Conservation (phyloP, 2,329 filamentous ascomycete species). For the Penicillium brevicompactum region DNA sequence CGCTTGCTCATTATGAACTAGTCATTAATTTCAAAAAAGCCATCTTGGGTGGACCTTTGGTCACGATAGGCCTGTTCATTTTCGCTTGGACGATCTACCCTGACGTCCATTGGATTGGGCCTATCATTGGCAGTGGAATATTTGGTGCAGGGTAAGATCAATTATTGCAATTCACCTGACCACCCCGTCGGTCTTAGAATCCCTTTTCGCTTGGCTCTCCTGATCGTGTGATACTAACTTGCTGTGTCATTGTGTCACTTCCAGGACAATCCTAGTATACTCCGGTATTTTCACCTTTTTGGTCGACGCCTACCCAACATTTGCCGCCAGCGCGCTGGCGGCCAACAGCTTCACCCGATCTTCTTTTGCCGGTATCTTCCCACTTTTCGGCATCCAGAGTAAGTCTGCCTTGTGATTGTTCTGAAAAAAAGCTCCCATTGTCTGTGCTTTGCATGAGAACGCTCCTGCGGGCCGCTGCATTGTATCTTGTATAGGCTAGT, state of each 20-base stretch:
- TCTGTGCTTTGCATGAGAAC: constrained; percentile 17
- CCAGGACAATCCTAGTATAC: constrained; percentile 74
- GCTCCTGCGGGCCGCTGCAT: constrained; percentile 12
- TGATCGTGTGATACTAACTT: constrained; percentile 25
- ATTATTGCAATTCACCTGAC: constrained; percentile 25
- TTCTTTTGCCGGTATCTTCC: constrained; percentile 76
- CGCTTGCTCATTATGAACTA: not conserved
- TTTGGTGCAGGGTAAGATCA: constrained; percentile 68
- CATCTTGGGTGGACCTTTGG: constrained; percentile 73
- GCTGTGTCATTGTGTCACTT: constrained; percentile 22
- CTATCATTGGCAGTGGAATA: constrained; percentile 70
- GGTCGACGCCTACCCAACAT: constrained; percentile 60
- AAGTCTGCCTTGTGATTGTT: constrained; percentile 24
- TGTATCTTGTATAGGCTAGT: constrained; percentile 12
- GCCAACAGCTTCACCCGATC: constrained; percentile 81
- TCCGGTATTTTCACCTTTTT: constrained; percentile 87
- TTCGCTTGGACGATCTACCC: constrained; percentile 84
- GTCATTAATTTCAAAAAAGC: constrained; percentile 35
- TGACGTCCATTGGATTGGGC: constrained; percentile 72
- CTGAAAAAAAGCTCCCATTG: not conserved
- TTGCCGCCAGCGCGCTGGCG: constrained; percentile 66
- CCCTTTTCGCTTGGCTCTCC: constrained; percentile 5
- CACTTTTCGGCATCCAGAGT: constrained; percentile 68
- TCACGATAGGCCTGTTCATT: constrained; percentile 80
- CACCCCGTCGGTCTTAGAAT: not conserved